phyloP scores from a whole-genome alignment of 352 stramenopile genomes.

The Nothophytophthora sp. region DNA sequence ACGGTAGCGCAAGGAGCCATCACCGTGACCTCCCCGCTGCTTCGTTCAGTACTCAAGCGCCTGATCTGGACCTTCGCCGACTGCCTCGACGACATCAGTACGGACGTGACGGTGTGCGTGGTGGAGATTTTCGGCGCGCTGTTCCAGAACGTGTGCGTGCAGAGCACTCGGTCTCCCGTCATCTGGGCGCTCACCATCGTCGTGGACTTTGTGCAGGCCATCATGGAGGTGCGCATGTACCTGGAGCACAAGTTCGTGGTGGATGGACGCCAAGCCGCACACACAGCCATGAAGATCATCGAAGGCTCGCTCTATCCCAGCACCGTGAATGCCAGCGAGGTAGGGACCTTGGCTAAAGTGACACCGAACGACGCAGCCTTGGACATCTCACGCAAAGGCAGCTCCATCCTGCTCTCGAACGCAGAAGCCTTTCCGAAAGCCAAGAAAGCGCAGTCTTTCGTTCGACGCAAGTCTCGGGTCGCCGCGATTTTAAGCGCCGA shows the following conservation, averaged over 20 bases:
- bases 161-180: conserved; percentile 14
- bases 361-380: background rate
- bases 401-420: background rate
- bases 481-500: conserved; percentile 17
- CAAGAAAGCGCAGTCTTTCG: background rate
- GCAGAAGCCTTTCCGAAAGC: background rate
- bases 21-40: conserved; percentile 15
- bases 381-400: background rate
- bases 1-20: conserved; percentile 2
- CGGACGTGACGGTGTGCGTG: conserved; percentile 23
- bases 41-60: conserved; percentile 18
- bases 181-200: conserved; percentile 11
- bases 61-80: conserved; percentile 12
- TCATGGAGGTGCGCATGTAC: conserved; percentile 17
- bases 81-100: conserved; percentile 26
- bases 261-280: conserved; percentile 7
- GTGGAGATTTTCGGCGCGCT: conserved; percentile 28
- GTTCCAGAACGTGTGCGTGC: conserved; percentile 30
- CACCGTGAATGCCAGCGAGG: background rate
- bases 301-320: conserved; percentile 13
- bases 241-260: conserved; percentile 23
- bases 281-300: conserved; percentile 23
- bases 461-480: conserved; percentile 7
- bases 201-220: conserved; percentile 12
- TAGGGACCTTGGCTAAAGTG: background rate